Evolutionary conservation across 1,139 yeast genomes (phyloP), one percentile per base, ranked within the genome.

Genomic region (Eremothecium coryli): DNA sequence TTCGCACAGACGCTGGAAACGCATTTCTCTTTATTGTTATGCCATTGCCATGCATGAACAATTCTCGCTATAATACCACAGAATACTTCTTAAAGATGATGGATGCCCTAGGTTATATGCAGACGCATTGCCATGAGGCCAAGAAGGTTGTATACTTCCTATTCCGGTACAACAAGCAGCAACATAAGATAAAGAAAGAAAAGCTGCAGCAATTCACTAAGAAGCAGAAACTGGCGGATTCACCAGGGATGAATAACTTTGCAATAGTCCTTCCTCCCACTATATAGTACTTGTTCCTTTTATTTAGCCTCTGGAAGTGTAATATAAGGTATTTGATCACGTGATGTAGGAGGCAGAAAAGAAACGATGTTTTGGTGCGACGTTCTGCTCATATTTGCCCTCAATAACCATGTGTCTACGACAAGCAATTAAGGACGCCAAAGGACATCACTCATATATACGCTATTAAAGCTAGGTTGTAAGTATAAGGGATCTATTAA

Each of bases 1-100:
- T 85, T 32, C 61, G 61, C 29, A 46, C 28, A n/a, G 40, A 66
- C 3, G 30, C 38, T 11, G 29, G 22, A 3, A 23, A 36, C 4
- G 41, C 54, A 1, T 56, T 70, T 16, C 58, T 84, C 3, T 88
- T 88, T 52, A 58, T 90, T 11, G 97, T 90, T 2, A 61, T 88
- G 5, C 98, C 98, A 0, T 64, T 82, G 21, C 95, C 97, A 0
- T 90, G 98, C 54, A 65, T 85, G 1, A 55, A 63, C 6, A 86
- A 88, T 54, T 86, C 96, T 1, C 64, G 97, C 24, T 90, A 88
- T 51, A 74, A 78, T 54, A 72, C 73, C 40, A 62, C 67, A 24
- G 55, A 55, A 0, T 56, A 58, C 14, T 59, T 69, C 26, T 54
- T 58, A 1, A 36, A 40, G 5, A 70, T 84, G 12, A 70, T 80